Percentiles rank a stretch among this genome's conserved stretches.
These are phyloP conservation scores for Fusarium ramigenum DNA, from an alignment of 2,329 filamentous ascomycete species.

Conservation along the genomic window DNA sequence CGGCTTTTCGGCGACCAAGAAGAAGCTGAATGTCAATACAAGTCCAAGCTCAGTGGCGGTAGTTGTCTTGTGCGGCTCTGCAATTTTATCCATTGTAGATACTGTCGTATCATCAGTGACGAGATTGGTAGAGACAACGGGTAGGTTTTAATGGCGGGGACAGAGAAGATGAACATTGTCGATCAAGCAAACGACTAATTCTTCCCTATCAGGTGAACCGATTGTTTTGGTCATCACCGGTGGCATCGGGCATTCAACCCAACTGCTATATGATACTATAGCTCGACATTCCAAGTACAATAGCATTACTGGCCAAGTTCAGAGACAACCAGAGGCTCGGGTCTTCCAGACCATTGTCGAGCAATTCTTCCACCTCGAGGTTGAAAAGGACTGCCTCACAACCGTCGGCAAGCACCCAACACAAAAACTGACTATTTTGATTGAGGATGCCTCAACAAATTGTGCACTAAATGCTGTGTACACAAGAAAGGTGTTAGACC, in stretches of 20 bases:
- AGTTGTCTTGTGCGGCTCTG: conserved; percentile 32
- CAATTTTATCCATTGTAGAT: conserved; percentile 27
- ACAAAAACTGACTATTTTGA: conserved; percentile 15
- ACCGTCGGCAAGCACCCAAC: neutral
- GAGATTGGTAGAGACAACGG: neutral
- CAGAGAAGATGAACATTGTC: too few relatives aligned
- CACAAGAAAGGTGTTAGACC: conserved; percentile 28
- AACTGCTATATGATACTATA: conserved; percentile 32
- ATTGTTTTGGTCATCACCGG: conserved; percentile 31
- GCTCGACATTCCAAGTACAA: conserved; percentile 23
- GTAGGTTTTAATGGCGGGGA: neutral
- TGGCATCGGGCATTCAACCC: conserved; percentile 36
- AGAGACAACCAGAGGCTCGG: conserved; percentile 23
- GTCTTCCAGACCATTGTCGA: conserved; percentile 27
- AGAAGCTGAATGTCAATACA: neutral
- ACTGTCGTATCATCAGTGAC: conserved; percentile 18
- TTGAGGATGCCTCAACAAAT: conserved; percentile 37
- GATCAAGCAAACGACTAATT: neutral
- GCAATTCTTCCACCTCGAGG: conserved; percentile 20
- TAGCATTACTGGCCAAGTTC: conserved; percentile 2
- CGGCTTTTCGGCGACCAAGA: neutral
- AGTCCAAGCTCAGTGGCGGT: neutral
- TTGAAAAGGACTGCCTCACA: neutral
- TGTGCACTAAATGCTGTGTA: conserved; percentile 34
- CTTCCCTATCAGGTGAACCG: neutral